These are phyloP conservation scores for Penstemon barbatus DNA, from an alignment of 257 asterid species.

Conservation along the genomic window DNA sequence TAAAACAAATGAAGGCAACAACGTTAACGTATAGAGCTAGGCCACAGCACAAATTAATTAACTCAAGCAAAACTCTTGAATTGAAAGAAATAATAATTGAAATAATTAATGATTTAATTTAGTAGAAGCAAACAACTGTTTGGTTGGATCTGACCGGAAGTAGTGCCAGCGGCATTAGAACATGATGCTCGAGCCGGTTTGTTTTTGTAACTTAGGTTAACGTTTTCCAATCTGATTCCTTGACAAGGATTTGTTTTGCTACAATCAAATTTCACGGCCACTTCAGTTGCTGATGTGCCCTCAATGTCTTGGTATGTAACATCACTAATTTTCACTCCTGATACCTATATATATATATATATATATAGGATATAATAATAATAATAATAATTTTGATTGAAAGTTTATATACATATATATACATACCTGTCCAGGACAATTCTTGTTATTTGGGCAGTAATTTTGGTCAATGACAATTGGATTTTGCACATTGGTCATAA, in stretches of 20 bases:
- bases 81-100: too few species aligned
- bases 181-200: constrained; percentile 40
- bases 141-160: constrained; percentile 42
- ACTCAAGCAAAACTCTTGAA: too few species aligned
- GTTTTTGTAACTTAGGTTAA: constrained; percentile 39
- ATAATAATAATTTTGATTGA: too few species aligned
- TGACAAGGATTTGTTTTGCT: constrained; percentile 56
- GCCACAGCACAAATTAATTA: too few species aligned
- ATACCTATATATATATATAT: constrained; percentile 34
- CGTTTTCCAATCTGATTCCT: constrained; percentile 32
- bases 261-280: constrained; percentile 64
- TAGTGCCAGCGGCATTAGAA: constrained; percentile 49
- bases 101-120: too few species aligned
- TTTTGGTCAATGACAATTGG: constrained; percentile 71
- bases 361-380: too few species aligned
- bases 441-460: constrained; percentile 50
- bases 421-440: constrained; percentile 56
- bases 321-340: constrained; percentile 57
- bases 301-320: constrained; percentile 47
- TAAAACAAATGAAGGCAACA: too few species aligned
- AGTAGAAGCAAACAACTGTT: constrained; percentile 40
- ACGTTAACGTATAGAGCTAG: too few species aligned
- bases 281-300: constrained; percentile 66
- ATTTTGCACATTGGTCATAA: constrained; percentile 56
- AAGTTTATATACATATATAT: neutral